phyloP scores from a whole-genome alignment of 2,329 filamentous ascomycete species.

The Penicillium palitans region DNA sequence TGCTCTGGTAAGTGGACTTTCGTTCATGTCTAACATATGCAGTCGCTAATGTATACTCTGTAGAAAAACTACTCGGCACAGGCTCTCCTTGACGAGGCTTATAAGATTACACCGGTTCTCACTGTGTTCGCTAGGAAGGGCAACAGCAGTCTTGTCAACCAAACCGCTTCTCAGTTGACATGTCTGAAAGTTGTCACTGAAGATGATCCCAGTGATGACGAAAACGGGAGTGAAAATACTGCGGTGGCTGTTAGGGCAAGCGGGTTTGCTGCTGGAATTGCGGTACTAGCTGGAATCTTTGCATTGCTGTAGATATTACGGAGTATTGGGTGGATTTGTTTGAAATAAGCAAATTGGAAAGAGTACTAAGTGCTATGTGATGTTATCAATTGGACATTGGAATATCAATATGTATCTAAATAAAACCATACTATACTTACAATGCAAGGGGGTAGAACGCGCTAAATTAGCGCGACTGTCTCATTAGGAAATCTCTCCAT shows the following conservation, averaged over 20 bases:
- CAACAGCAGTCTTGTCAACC: not conserved
- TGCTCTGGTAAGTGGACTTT: not conserved
- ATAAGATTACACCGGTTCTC: constrained; percentile 1
- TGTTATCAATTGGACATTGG: not conserved
- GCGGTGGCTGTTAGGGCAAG: not conserved
- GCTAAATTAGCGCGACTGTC: not conserved
- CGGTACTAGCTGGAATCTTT: not conserved
- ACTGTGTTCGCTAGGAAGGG: not conserved
- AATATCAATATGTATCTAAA: not conserved
- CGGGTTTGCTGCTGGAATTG: not conserved
- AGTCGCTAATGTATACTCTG: not conserved
- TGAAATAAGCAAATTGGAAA: not conserved
- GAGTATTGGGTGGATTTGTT: not conserved
- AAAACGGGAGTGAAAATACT: not conserved
- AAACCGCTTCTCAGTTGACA: not conserved
- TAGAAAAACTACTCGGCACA: not conserved
- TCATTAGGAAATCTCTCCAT: not conserved
- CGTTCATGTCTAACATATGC: not conserved
- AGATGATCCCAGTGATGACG: not conserved
- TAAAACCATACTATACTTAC: not conserved
- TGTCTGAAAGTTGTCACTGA: not conserved
- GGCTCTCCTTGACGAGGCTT: not conserved
- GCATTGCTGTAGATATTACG: not conserved
- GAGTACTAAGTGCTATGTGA: too few species aligned
- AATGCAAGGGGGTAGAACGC: not conserved